These are phyloP conservation scores for Fraxinus quadrangulata DNA, from an alignment of 257 asterid species.

Conservation along the genomic window DNA sequence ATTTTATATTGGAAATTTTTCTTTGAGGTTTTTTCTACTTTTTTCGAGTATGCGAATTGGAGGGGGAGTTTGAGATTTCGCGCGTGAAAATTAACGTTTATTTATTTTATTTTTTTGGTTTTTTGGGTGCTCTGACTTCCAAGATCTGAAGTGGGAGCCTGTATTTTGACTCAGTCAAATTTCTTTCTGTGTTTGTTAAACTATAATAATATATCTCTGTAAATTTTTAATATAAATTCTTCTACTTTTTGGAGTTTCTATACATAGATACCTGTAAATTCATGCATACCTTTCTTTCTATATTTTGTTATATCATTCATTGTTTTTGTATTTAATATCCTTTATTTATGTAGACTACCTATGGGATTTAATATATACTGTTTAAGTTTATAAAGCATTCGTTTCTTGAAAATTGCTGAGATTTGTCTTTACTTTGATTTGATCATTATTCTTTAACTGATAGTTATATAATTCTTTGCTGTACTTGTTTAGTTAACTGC, in stretches of 20 bases:
- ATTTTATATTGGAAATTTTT: not conserved
- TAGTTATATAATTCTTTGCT: conserved; percentile 14
- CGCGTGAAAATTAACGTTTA: conserved; percentile 45
- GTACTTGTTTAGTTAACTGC: conserved; percentile 38
- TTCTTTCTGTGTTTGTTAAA: conserved; percentile 15
- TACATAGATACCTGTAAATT: conserved; percentile 12
- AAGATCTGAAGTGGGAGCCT: conserved; percentile 56
- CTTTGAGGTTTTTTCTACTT: conserved; percentile 21
- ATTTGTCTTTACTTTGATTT: conserved; percentile 43
- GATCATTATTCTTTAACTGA: conserved; percentile 22
- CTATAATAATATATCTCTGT: conserved; percentile 15
- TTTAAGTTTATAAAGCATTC: conserved; percentile 17
- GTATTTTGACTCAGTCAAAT: conserved; percentile 62
- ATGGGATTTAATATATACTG: conserved; percentile 8
- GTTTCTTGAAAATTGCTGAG: conserved; percentile 34
- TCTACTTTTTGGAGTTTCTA: conserved; percentile 25
- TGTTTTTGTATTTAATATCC: conserved; percentile 33
- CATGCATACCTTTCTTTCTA: conserved; percentile 27
- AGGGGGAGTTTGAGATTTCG: conserved; percentile 48
- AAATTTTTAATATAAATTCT: conserved; percentile 16
- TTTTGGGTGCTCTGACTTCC: conserved; percentile 39
- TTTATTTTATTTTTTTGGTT: not conserved
- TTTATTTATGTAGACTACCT: conserved; percentile 29
- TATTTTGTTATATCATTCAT: conserved; percentile 24
- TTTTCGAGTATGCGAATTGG: conserved; percentile 29